Evolutionary conservation across 345 rosid species (phyloP).

Genomic region (Aegle marmelos): DNA sequence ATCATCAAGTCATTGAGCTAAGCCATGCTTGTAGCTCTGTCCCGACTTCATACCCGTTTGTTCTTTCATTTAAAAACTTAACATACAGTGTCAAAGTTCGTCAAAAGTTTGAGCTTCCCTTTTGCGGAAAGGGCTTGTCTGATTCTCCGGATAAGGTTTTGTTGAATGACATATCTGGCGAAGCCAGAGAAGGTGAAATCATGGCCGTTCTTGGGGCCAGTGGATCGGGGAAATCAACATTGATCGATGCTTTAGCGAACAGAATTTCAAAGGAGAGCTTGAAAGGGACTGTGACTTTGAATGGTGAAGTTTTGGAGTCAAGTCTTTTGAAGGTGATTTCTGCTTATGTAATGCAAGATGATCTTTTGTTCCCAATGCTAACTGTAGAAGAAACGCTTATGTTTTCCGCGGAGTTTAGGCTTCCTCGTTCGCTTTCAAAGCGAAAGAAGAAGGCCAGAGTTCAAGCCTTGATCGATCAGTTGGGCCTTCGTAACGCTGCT

Average conservation of each 20-base stretch:
- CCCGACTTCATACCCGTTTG: conserved; percentile 56
- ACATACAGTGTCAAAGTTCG: conserved; percentile 60
- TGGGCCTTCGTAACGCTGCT: conserved; percentile 74
- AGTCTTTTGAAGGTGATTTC: conserved; percentile 78
- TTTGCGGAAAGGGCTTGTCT: conserved; percentile 17
- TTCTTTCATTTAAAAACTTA: conserved; percentile 65
- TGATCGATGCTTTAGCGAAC: conserved; percentile 85
- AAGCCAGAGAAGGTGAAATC: conserved; percentile 75
- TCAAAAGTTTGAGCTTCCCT: conserved; percentile 35
- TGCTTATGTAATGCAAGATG: conserved; percentile 96
- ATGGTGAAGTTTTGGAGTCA: conserved; percentile 72
- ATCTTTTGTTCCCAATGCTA: conserved; percentile 89
- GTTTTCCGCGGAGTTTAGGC: conserved; percentile 95
- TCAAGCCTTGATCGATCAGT: conserved; percentile 80
- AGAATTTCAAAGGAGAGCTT: conserved; percentile 75
- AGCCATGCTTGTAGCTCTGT: conserved; percentile 36
- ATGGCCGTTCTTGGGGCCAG: conserved; percentile 95
- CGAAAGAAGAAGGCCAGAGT: conserved; percentile 71
- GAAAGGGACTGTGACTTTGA: conserved; percentile 69
- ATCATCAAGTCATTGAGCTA: conserved; percentile 37
- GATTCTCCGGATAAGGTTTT: conserved; percentile 42
- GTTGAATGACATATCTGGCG: conserved; percentile 54
- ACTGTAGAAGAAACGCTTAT: conserved; percentile 89
- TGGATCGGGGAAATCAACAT: conserved; percentile 90
- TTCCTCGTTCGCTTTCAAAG: conserved; percentile 78